Conservation (phyloP, 2,329 filamentous ascomycete species). For the Colletotrichum chlorophyti region DNA sequence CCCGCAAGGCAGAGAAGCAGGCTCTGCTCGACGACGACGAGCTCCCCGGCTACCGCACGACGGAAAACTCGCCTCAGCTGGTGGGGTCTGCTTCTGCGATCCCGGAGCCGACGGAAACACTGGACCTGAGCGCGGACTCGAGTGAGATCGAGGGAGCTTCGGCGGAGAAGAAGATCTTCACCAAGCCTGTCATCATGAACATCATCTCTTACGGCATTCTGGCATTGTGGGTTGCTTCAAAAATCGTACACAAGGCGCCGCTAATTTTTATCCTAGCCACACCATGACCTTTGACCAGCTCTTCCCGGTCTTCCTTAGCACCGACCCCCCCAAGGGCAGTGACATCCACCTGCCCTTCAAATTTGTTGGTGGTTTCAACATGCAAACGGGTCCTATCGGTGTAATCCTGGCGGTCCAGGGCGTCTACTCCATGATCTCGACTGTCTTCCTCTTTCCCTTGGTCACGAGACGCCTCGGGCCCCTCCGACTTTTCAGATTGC, state of each 20-base stretch:
- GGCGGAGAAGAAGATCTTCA: constrained; percentile 68
- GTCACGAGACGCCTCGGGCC: constrained; percentile 79
- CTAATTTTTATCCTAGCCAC: constrained; percentile 65
- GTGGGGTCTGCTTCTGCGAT: constrained; percentile 40
- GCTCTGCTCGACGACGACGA: constrained; percentile 69
- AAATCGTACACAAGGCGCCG: background rate
- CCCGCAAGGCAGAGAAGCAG: constrained; percentile 60
- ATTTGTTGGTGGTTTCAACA: constrained; percentile 85
- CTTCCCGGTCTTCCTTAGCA: constrained; percentile 89
- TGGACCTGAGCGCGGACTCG: constrained; percentile 36
- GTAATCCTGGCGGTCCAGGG: constrained; percentile 89
- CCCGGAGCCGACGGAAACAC: constrained; percentile 40
- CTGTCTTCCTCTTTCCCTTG: constrained; percentile 82
- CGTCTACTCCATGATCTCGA: constrained; percentile 85
- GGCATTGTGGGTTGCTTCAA: constrained; percentile 77
- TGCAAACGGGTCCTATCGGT: constrained; percentile 84
- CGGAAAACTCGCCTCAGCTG: constrained; percentile 60
- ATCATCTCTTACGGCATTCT: constrained; percentile 91
- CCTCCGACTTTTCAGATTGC: constrained; percentile 80
- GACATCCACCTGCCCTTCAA: constrained; percentile 75
- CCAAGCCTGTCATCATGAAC: constrained; percentile 82
- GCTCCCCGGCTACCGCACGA: constrained; percentile 73
- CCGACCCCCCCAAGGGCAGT: constrained; percentile 53
- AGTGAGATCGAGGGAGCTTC: background rate
- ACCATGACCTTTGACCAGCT: constrained; percentile 97